These are phyloP conservation scores for Gamarada debralockiae DNA, from an alignment of 495 filamentous ascomycete species.

Conservation along the genomic window DNA sequence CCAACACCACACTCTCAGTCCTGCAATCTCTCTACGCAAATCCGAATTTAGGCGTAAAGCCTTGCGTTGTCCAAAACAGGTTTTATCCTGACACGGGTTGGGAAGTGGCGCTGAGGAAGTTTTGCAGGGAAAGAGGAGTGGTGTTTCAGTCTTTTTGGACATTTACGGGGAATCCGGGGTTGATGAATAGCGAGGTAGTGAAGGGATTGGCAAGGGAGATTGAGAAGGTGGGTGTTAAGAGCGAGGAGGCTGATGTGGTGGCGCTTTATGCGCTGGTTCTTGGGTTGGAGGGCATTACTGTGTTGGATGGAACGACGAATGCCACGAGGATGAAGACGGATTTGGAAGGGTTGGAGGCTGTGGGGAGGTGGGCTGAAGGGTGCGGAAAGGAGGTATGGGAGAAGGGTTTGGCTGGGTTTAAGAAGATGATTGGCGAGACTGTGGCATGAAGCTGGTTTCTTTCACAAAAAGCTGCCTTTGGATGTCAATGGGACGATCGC, in stretches of 20 bases:
- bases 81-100: conserved; percentile 58
- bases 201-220: conserved; percentile 46
- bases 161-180: conserved; percentile 62
- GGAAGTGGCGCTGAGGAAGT: conserved; percentile 57
- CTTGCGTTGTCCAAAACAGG: conserved; percentile 71
- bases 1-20: conserved; percentile 56
- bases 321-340: conserved; percentile 61
- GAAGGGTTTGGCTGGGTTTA: conserved; percentile 41
- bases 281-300: conserved; percentile 48
- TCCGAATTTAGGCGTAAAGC: conserved; percentile 48
- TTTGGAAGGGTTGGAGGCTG: conserved; percentile 46
- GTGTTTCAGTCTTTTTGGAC: conserved; percentile 81
- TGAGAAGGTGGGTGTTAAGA: conserved; percentile 35
- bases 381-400: conserved; percentile 42
- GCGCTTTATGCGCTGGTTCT: conserved; percentile 68
- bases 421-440: conserved; percentile 40
- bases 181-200: conserved; percentile 51
- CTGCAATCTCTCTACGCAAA: conserved; percentile 47
- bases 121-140: conserved; percentile 56
- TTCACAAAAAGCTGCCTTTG: no score
- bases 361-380: conserved; percentile 43
- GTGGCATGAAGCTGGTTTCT: no score
- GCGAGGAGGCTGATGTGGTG: conserved; percentile 40
- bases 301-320: conserved; percentile 70
- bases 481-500: no score